Base-by-base conservation (phyloP, 2,329 filamentous ascomycete species). In the Rutstroemia sydowiana region DNA sequence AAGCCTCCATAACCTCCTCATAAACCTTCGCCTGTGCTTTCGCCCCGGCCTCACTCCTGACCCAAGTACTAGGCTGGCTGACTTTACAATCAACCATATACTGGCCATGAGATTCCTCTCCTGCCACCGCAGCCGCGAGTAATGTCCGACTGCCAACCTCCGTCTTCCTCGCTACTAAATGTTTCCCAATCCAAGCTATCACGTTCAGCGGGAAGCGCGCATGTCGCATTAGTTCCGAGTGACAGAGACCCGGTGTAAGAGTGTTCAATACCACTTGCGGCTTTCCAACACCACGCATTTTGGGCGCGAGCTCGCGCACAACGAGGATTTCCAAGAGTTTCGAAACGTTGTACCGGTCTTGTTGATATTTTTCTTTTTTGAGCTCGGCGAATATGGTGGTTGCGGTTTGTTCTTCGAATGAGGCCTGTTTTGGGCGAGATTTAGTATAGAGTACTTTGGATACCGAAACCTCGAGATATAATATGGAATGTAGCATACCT, bases 1-100 rank as follows among this genome's bases (percentile, higher is more conserved):
- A 49, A 18, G 72, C 63, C 10, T 58, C 67, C 55, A 71, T 43
- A 57, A 77, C 55, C 63, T 78, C 73, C 14, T 59, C 65, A 61
- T 68, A 77, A 2, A 74, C 61, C 52, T 63, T 68, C 42, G 61
- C 59, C 52, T 70, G 70, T 64, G 45, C 53, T 47, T 63, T 48
- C 34, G 61, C 57, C 0, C 73, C 74, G 31, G 72, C 65, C 5
- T 67, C 61, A 5, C 71, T 70, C 48, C 61, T 49, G 2, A 70
- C 69, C 55, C 63, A 70, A 0, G 50, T 46, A 42, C 68, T 70
- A 2, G 62, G 61, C 31, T 61, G 57, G 23, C 50, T 56, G n/a
- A 63, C 50, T 21, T 41, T 42, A 42, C 61, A 62, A 55, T 63
- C 60, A 6, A 45, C 55, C 58, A 65, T 61, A 42, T 65, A 65